Base-by-base conservation (phyloP, 768 basidiomycete species). In the Suillus decipiens region DNA sequence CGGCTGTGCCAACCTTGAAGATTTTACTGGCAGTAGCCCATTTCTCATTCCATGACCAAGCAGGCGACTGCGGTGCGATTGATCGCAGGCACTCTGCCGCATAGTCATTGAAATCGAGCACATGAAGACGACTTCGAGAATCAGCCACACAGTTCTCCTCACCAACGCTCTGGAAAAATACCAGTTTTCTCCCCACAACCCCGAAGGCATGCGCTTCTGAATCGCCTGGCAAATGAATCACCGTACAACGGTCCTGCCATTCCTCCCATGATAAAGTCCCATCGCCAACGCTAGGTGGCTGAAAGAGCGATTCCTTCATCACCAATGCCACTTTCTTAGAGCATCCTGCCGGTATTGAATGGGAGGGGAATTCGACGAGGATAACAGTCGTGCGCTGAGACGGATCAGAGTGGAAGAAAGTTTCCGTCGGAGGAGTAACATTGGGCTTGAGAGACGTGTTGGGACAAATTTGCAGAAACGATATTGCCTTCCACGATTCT, bases 351-450 rank as follows among this genome's bases (percentile, higher is more conserved):
- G 75, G 74, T 34, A 76, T 73, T 39, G 72, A 69, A 28, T 76
- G 70, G 4, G 78, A 76, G 61, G 79, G 80, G 41, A 84, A 82
- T 36, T 79, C 77, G 53, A 88, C 66, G 19, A 68, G 66, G 45
- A 75, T 61, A 53, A 82, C 78, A 22, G 84, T 76, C 61, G 86
- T 70, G 37, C 85, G 81, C 61, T 77, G 76, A 39, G 79, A 75
- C 9, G 86, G 84, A 66, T 87, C 85, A 41, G 79, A 76, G 64
- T 83, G 84, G 69, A 89, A 88, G n/a, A 87, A 71, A 9, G 84
- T 82, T 53, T 73, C 80, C 2, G 80, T 68, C 34, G 77, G 72
- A 1, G 78, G 71, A 4, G 70, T 60, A 34, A 75, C 62, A 33
- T 82, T 79, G 53, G 66, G 71, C 64, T 72, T 76, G 9, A 81